Percentiles rank a stretch among this genome's conserved stretches.
Conservation (phyloP, 768 basidiomycete genomes). For the Baorangia bicolor region DNA sequence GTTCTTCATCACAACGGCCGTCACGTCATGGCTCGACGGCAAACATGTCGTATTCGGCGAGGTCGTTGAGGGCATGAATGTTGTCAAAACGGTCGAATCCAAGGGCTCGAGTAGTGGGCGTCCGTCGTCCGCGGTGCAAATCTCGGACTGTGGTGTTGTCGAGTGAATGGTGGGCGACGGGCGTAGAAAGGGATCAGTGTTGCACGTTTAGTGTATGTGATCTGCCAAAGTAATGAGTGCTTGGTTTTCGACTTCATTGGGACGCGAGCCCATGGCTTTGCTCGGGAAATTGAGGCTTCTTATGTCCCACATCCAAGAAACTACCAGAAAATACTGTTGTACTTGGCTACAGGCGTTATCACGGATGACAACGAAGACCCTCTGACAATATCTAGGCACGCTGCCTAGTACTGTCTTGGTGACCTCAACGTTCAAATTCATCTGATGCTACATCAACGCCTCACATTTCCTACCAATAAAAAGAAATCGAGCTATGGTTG, state of each 20-base stretch:
- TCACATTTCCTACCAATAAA: too few species aligned
- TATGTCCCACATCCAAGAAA: not conserved
- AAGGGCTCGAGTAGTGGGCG: constrained; percentile 28
- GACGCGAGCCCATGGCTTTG: not conserved
- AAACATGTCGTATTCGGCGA: constrained; percentile 50
- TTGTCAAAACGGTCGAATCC: constrained; percentile 42
- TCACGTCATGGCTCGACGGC: constrained; percentile 58
- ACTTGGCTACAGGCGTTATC: too few species aligned
- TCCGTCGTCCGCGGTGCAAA: constrained; percentile 43
- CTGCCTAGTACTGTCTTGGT: too few species aligned
- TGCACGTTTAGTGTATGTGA: not conserved
- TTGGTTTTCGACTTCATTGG: not conserved
- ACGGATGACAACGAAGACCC: too few species aligned
- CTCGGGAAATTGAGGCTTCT: not conserved
- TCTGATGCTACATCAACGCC: too few species aligned
- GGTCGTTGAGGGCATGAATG: constrained; percentile 42
- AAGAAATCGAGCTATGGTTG: too few species aligned
- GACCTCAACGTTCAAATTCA: too few species aligned
- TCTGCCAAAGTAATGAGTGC: constrained; percentile 5
- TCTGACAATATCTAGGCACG: too few species aligned
- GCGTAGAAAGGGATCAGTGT: not conserved
- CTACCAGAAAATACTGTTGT: too few species aligned
- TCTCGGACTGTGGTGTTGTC: constrained; percentile 54
- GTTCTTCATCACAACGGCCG: constrained; percentile 78
- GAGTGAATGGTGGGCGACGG: constrained; percentile 18